phyloP scores from a whole-genome alignment of 2,329 filamentous ascomycete genomes.

The Byssoonygena ceratinophila region DNA sequence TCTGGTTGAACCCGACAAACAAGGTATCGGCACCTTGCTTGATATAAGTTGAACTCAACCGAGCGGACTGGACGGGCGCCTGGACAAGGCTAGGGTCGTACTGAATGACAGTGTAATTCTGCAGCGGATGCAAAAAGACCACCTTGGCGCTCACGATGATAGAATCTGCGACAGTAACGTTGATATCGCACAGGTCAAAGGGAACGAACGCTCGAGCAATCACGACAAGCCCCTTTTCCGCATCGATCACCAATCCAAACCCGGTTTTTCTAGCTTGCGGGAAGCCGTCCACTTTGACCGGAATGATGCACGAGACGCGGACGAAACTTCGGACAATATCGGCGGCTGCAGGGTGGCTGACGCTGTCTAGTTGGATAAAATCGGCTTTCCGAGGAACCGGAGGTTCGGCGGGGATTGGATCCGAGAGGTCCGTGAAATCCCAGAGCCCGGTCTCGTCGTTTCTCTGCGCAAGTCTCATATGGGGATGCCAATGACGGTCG shows the following conservation, averaged over 20 bases:
- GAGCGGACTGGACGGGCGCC: conserved; percentile 82
- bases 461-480: conserved; percentile 83
- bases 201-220: conserved; percentile 91
- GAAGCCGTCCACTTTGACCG: conserved; percentile 94
- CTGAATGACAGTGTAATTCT: conserved; percentile 92
- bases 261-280: conserved; percentile 89
- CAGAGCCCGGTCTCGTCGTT: conserved; percentile 86
- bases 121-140: conserved; percentile 87
- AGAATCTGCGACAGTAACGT: conserved; percentile 89
- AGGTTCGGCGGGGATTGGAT: conserved; percentile 63
- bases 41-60: conserved; percentile 67
- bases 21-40: conserved; percentile 90
- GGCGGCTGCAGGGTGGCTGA: conserved; percentile 78
- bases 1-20: conserved; percentile 97
- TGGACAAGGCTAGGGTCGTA: conserved; percentile 92
- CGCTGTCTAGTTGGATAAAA: conserved; percentile 84
- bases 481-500: conserved; percentile 89
- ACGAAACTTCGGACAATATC: conserved; percentile 93
- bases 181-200: conserved; percentile 93
- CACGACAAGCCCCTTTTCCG: conserved; percentile 86
- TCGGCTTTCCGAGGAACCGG: conserved; percentile 67
- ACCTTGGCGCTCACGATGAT: conserved; percentile 91
- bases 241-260: conserved; percentile 94
- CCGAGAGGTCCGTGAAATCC: conserved; percentile 82
- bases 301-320: conserved; percentile 83